Conservation (phyloP, 2,329 filamentous ascomycete species). For the Fusarium domesticum region DNA sequence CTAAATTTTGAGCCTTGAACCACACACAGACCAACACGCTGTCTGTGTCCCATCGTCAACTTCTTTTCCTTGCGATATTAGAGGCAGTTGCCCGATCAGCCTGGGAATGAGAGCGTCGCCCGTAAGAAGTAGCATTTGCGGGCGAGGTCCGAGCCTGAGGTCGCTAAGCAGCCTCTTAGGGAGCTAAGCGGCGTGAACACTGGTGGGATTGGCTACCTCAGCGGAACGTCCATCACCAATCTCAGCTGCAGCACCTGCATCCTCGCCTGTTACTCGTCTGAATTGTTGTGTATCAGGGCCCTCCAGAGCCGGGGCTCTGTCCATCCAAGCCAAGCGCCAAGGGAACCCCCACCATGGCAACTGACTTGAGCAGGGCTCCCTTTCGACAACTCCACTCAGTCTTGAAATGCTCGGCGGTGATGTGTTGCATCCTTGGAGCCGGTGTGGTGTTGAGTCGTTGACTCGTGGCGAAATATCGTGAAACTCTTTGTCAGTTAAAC, state of each 20-base stretch:
- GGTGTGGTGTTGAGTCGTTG: constrained; percentile 18
- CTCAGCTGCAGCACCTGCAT: constrained; percentile 27
- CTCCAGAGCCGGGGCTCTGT: constrained; percentile 3
- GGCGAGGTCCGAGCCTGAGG: constrained; percentile 3
- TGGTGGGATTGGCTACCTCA: constrained; percentile 17
- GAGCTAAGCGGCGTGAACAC: constrained; percentile 24
- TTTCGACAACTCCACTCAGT: constrained; percentile 22
- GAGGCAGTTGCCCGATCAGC: constrained; percentile 4
- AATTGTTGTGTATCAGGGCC: constrained; percentile 17
- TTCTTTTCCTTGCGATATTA: no score
- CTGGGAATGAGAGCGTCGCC: neutral
- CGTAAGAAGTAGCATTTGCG: neutral
- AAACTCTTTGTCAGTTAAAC: constrained; percentile 1
- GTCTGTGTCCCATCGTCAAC: no score
- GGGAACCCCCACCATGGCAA: constrained; percentile 25
- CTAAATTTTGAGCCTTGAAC: constrained; percentile 14
- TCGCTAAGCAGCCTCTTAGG: constrained; percentile 9
- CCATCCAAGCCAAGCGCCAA: constrained; percentile 23
- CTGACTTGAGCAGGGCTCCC: constrained; percentile 14
- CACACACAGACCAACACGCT: no score
- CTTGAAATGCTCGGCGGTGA: constrained; percentile 22
- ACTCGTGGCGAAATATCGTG: constrained; percentile 2
- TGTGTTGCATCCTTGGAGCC: neutral
- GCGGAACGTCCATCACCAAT: constrained; percentile 29
- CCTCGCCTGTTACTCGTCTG: constrained; percentile 25